These are phyloP conservation scores for Fusarium praegraminearum DNA, from an alignment of 2,329 filamentous ascomycete genomes.

Conservation along the genomic window DNA sequence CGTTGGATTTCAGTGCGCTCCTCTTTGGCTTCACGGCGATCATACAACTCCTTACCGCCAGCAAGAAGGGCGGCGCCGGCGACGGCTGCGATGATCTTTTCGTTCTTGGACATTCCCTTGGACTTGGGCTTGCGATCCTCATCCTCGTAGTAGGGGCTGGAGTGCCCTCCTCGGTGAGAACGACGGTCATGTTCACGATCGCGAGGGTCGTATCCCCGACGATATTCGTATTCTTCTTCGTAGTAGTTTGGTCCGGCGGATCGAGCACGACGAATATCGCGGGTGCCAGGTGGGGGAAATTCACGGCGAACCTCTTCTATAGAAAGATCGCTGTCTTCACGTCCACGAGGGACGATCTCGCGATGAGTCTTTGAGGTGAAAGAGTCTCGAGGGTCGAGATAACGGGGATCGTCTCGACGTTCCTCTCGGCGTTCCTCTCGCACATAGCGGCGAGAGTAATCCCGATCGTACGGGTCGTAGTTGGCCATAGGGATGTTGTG, in stretches of 20 bases:
- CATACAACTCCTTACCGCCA: constrained; percentile 74
- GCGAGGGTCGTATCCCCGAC: constrained; percentile 63
- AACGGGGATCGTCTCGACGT: constrained; percentile 65
- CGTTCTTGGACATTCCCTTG: constrained; percentile 67
- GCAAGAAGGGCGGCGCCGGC: constrained; percentile 73
- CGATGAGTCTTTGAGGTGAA: constrained; percentile 60
- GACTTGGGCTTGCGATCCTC: constrained; percentile 64
- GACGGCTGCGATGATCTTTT: constrained; percentile 75
- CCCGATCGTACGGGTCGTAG: constrained; percentile 68
- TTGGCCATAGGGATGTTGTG: constrained; percentile 52
- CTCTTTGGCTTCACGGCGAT: constrained; percentile 69
- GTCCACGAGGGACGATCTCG: constrained; percentile 68
- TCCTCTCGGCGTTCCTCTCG: constrained; percentile 67
- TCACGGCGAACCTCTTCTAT: constrained; percentile 87
- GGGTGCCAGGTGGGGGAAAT: constrained; percentile 76
- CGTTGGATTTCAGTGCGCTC: constrained; percentile 65
- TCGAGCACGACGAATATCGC: constrained; percentile 69
- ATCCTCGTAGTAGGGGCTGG: constrained; percentile 67
- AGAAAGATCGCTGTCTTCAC: constrained; percentile 79
- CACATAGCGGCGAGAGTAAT: constrained; percentile 64
- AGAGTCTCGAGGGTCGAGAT: constrained; percentile 64
- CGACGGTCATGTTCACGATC: constrained; percentile 58
- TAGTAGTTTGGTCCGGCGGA: constrained; percentile 72
- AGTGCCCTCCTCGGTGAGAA: constrained; percentile 60
- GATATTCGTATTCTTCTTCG: constrained; percentile 64